Base-by-base conservation (phyloP, 148 eudicot genomes). In the Rhododendron vialii region DNA sequence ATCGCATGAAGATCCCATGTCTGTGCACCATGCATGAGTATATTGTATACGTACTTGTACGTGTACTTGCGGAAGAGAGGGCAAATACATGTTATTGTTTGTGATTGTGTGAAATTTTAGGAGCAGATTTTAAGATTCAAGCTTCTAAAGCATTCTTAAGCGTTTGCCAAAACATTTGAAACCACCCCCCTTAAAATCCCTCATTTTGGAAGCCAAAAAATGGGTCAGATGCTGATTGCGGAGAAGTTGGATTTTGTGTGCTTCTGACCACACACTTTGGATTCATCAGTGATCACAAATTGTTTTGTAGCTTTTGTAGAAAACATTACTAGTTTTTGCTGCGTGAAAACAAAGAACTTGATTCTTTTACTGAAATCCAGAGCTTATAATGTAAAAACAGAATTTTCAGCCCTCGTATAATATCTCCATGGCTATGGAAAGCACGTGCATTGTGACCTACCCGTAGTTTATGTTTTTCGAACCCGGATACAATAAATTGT, bases 401-500 rank as follows among this genome's bases (percentile, higher is more conserved):
- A 67, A 67, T 67, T 26, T n/a, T 67, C 35, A 26, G 35, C 35
- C 74, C 33, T 67, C 14, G 30, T n/a, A 67, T 67, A 67, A 26
- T 8, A 67, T 71, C 33, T 71, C 41, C 36, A 71, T 5, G 8
- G 36, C 76, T 71, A 71, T 30, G 76, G 20, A 14, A 28, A 71
- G 14, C 76, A 71, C 20, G 5, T 1, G 3, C 5, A n/a, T 47
- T 74, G 18, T 53, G 5, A 53, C 79, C 7, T 71, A 88, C 90
- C 85, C 86, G 73, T 65, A 88, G n/a, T 57, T 86, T 83, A 55
- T 87, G 85, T 24, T 87, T 85, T 30, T 87, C 69, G 73, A 82
- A 89, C 67, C 79, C 90, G 1, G 88, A 86, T 35, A 87, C 74
- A 7, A 89, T 78, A 59, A 82, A 87, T 7, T 79, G 74, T 41